These are phyloP conservation scores for Stentor roeselii DNA, from an alignment of 73 alveolate species.

Conservation along the genomic window DNA sequence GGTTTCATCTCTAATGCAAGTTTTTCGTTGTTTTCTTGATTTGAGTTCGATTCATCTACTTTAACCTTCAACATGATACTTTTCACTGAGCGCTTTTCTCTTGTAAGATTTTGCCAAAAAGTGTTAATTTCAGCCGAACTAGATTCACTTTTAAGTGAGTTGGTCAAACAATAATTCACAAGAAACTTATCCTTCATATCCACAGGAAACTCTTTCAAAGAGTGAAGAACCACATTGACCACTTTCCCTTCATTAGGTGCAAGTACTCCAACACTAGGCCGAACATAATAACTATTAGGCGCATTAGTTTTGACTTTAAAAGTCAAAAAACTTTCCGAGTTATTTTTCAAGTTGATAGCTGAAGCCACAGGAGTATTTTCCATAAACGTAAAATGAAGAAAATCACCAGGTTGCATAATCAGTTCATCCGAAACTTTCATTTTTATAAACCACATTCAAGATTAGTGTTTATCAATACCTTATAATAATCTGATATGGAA, in stretches of 20 bases:
- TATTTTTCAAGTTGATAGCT: not conserved
- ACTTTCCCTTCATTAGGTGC: not conserved
- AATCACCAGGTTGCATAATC: no score
- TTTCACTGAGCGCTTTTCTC: no score
- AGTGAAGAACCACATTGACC: not conserved
- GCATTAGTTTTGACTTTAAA: not conserved
- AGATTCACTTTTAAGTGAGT: no score
- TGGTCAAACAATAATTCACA: no score
- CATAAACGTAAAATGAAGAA: not conserved
- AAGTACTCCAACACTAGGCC: not conserved
- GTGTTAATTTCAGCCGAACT: no score
- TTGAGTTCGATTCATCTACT: no score
- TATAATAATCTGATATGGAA: not conserved
- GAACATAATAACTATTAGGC: not conserved
- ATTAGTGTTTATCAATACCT: not conserved
- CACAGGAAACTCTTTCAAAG: not conserved
- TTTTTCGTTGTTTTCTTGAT: no score
- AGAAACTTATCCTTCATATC: no score
- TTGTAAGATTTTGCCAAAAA: no score
- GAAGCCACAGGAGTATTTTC: not conserved
- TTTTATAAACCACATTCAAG: not conserved
- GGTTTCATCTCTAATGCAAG: no score
- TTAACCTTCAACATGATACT: no score
- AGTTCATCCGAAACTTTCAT: not conserved
- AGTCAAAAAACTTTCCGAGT: not conserved